Percentiles rank a stretch among this genome's conserved stretches.
Evolutionary conservation across 257 asterid genomes (phyloP).

Genomic region (Misopates orontium): DNA sequence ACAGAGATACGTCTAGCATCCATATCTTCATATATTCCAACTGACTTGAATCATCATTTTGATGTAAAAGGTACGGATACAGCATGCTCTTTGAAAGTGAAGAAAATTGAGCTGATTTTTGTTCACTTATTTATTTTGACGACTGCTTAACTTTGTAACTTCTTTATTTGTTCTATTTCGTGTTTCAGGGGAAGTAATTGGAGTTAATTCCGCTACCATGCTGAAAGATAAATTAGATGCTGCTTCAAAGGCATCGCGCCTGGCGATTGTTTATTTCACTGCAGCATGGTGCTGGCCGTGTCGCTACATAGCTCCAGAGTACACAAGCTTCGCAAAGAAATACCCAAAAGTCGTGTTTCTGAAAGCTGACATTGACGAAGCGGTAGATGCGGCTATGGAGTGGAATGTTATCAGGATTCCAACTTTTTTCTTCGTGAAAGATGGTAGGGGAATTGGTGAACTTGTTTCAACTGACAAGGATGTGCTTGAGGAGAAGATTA

Average conservation of each 20-base stretch:
- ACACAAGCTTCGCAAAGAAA: slow-evolving; percentile 49
- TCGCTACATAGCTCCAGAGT: slow-evolving; percentile 56
- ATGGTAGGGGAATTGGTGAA: slow-evolving; percentile 63
- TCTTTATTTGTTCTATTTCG: neutral
- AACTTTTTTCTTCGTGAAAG: slow-evolving; percentile 57
- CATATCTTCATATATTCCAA: no score
- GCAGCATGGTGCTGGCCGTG: slow-evolving; percentile 92
- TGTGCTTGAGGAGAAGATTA: slow-evolving; percentile 59
- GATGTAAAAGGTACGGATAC: no score
- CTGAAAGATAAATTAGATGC: slow-evolving; percentile 49
- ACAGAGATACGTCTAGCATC: no score
- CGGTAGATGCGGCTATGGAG: slow-evolving; percentile 49
- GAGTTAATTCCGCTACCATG: slow-evolving; percentile 50
- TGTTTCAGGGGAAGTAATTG: slow-evolving; percentile 55
- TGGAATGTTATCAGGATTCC: slow-evolving; percentile 66
- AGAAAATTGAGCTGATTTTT: no score
- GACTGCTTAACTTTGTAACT: no score
- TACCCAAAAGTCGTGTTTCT: slow-evolving; percentile 55
- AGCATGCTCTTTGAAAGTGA: no score
- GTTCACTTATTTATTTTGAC: no score
- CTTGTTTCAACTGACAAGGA: slow-evolving; percentile 51
- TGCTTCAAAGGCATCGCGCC: slow-evolving; percentile 48
- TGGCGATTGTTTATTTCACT: slow-evolving; percentile 70
- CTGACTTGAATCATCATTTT: no score
- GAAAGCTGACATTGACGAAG: slow-evolving; percentile 71